These are phyloP conservation scores for Ilyonectria destructans DNA, from an alignment of 2,329 filamentous ascomycete species.

Conservation along the genomic window DNA sequence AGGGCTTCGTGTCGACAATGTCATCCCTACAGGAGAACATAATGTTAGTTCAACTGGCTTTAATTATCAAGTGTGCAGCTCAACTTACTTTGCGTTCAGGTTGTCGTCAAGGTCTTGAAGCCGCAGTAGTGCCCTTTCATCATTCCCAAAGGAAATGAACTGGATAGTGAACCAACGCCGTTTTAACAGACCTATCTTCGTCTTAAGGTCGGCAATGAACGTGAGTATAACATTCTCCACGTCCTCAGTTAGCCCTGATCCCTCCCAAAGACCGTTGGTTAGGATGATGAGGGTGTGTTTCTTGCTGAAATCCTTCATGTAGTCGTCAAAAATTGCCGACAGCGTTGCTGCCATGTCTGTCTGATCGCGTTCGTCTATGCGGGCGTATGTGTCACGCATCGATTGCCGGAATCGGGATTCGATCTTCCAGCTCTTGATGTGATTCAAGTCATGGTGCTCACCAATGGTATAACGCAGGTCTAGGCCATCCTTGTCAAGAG, in stretches of 20 bases:
- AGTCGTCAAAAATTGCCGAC: conserved; percentile 6
- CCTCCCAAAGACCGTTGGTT: conserved; percentile 14
- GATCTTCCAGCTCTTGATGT: conserved; percentile 2
- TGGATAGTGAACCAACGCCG: conserved; percentile 21
- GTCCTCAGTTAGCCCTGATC: neutral
- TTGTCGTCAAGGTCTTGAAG: conserved; percentile 5
- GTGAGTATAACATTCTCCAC: conserved; percentile 2
- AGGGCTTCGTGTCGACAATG: conserved; percentile 20
- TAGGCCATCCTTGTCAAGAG: conserved; percentile 18
- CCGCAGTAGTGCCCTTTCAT: neutral
- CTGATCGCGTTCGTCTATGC: neutral
- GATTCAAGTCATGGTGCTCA: neutral
- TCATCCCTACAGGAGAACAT: conserved; percentile 3
- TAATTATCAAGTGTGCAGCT: neutral
- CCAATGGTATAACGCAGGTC: conserved; percentile 12
- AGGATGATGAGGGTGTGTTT: conserved; percentile 21
- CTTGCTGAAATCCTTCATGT: neutral
- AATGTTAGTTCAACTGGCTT: neutral
- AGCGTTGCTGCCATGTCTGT: conserved; percentile 18
- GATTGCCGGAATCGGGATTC: neutral
- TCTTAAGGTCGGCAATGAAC: neutral
- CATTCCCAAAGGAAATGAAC: conserved; percentile 17
- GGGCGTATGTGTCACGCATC: neutral
- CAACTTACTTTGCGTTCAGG: conserved; percentile 6
- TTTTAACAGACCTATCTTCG: neutral